phyloP scores from a whole-genome alignment of 2,329 filamentous ascomycete genomes.

The Arachnomyces sp. region DNA sequence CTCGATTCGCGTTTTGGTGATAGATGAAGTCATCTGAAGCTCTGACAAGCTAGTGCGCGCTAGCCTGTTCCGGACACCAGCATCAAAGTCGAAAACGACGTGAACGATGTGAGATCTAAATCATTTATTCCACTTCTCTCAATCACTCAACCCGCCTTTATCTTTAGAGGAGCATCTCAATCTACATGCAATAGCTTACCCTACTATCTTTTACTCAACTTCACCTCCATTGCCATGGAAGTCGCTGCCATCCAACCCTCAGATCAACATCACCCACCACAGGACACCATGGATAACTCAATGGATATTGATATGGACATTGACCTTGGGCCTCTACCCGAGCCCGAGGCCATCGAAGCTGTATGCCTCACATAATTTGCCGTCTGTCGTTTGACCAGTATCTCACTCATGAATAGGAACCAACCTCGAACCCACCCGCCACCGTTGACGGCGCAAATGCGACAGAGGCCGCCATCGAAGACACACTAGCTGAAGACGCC shows the following conservation, averaged over 20 bases:
- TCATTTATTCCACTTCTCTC: no score
- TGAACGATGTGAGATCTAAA: no score
- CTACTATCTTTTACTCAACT: constrained; percentile 2
- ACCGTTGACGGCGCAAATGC: no score
- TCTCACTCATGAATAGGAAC: constrained; percentile 16
- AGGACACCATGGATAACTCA: constrained; percentile 21
- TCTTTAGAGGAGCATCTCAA: no score
- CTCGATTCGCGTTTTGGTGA: no score
- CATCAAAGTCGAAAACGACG: no score
- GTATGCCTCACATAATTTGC: constrained; percentile 11
- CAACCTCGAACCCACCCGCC: constrained; percentile 2
- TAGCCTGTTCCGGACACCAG: no score
- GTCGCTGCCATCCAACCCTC: constrained; percentile 12
- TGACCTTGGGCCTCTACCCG: constrained; percentile 43
- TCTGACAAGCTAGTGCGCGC: no score
- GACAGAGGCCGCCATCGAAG: background rate
- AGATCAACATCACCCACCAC: constrained; percentile 8
- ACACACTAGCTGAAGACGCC: constrained; percentile 23
- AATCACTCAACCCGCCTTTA: no score
- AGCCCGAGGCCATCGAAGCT: constrained; percentile 26
- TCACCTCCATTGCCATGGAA: constrained; percentile 11
- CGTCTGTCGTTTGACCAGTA: background rate
- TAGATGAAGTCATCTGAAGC: no score
- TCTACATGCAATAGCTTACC: constrained; percentile 7
- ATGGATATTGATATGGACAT: constrained; percentile 72